Percentiles rank a stretch among this genome's conserved stretches.
Evolutionary conservation across 2,329 filamentous ascomycete genomes (phyloP).

Genomic region (Lecanicillium sp.): DNA sequence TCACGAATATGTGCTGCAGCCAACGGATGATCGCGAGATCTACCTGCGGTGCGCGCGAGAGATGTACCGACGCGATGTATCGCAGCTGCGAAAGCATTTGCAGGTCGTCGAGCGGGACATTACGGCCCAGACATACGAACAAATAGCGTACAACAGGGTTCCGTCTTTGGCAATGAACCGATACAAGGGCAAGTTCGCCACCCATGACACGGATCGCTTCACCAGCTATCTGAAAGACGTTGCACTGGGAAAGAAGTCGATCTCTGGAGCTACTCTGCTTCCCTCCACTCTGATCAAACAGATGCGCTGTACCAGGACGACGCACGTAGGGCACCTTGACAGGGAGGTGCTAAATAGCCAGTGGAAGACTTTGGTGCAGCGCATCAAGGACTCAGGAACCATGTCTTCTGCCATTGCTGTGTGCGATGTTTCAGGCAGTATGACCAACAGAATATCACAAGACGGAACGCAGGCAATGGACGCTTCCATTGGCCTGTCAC

Average conservation of each 20-base stretch:
- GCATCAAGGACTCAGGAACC: conserved; percentile 46
- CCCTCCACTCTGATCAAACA: conserved; percentile 39
- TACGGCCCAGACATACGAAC: conserved; percentile 32
- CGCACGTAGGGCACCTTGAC: no score
- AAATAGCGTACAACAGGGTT: conserved; percentile 50
- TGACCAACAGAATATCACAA: conserved; percentile 28
- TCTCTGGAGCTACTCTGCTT: conserved; percentile 48
- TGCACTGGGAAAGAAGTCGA: conserved; percentile 36
- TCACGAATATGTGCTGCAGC: not conserved
- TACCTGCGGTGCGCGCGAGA: conserved; percentile 49
- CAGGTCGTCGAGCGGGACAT: conserved; percentile 46
- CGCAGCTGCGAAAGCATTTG: conserved; percentile 44
- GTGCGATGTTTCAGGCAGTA: conserved; percentile 50
- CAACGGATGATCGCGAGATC: conserved; percentile 32
- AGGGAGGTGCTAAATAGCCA: conserved; percentile 33
- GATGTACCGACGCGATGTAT: conserved; percentile 41
- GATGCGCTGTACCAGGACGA: not conserved
- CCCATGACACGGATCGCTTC: conserved; percentile 44
- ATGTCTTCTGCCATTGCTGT: conserved; percentile 47
- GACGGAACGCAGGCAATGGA: conserved; percentile 45
- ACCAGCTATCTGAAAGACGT: conserved; percentile 40
- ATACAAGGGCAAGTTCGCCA: conserved; percentile 39
- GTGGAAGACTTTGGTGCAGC: conserved; percentile 50
- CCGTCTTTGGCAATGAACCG: conserved; percentile 50
- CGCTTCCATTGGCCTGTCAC: conserved; percentile 46